Conservation (phyloP, 2,329 filamentous ascomycete species). For the Ascocoryne sarcoides region DNA sequence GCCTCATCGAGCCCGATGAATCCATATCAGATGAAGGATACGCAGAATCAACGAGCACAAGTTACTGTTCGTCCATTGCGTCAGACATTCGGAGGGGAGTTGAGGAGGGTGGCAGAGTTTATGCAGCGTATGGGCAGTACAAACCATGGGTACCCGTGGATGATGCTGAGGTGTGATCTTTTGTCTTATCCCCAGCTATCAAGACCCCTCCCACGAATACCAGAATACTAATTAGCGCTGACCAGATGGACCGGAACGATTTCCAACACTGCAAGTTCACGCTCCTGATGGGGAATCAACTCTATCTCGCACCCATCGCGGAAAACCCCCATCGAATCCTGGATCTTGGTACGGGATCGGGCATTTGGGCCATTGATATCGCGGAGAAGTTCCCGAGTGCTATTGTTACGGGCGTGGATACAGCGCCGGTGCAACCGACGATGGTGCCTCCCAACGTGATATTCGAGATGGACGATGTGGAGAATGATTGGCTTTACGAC, state of each 20-base stretch:
- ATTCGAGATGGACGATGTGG: conserved; percentile 28
- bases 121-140: conserved; percentile 17
- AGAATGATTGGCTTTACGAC: conserved; percentile 36
- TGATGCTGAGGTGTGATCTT: too few relatives aligned
- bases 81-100: conserved; percentile 17
- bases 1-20: too few relatives aligned
- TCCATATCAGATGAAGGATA: too few relatives aligned
- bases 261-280: conserved; percentile 31
- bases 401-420: conserved; percentile 18
- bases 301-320: conserved; percentile 11
- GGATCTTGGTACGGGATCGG: conserved; percentile 35
- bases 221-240: too few relatives aligned
- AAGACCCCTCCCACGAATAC: too few relatives aligned
- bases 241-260: too few relatives aligned
- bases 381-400: conserved; percentile 17
- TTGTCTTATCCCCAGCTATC: too few relatives aligned
- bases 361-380: conserved; percentile 33
- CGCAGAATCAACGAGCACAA: too few relatives aligned
- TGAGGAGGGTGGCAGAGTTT: conserved; percentile 18
- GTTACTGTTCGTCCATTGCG: too few relatives aligned
- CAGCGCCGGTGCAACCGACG: conserved; percentile 18
- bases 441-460: conserved; percentile 23
- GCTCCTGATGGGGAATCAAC: conserved; percentile 9
- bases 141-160: too few relatives aligned
- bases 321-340: conserved; percentile 24